These are phyloP conservation scores for Cystobasidium tubakii DNA, from an alignment of 768 basidiomycete genomes.

Conservation along the genomic window DNA sequence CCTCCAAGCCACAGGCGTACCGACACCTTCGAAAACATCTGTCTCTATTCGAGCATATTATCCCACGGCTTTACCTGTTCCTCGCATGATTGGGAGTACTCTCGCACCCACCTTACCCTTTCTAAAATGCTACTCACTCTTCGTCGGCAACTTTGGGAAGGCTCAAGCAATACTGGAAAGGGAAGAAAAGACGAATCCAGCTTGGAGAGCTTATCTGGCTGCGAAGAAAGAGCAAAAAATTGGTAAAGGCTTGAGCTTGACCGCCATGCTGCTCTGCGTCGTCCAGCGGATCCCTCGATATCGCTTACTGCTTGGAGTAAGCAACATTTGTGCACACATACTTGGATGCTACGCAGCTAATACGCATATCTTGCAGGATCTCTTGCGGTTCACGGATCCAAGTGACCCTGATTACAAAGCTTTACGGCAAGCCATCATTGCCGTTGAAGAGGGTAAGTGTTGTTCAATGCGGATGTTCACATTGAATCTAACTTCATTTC, in stretches of 20 bases:
- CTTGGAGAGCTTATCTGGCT: constrained; percentile 20
- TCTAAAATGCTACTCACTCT: constrained; percentile 45
- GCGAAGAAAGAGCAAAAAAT: constrained; percentile 7
- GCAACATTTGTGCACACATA: neutral
- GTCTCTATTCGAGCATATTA: constrained; percentile 17
- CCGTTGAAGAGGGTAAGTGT: constrained; percentile 42
- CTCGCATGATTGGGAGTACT: constrained; percentile 34
- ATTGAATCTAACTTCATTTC: neutral
- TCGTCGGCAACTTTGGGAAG: constrained; percentile 42
- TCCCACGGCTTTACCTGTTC: neutral
- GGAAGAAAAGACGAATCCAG: constrained; percentile 30
- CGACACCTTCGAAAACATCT: neutral
- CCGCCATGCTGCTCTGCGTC: constrained; percentile 42
- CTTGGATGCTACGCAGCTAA: neutral
- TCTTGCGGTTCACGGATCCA: constrained; percentile 40
- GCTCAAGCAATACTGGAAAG: constrained; percentile 36
- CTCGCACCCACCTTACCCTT: constrained; percentile 44
- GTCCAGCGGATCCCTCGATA: constrained; percentile 46
- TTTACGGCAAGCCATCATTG: constrained; percentile 34
- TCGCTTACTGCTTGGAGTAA: constrained; percentile 36
- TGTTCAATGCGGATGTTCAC: neutral
- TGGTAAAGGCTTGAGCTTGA: constrained; percentile 39
- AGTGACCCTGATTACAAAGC: constrained; percentile 39
- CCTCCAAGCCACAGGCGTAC: neutral
- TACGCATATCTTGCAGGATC: constrained; percentile 22